These are phyloP conservation scores for Boletellus emodensis DNA, from an alignment of 768 basidiomycete species.

Conservation along the genomic window DNA sequence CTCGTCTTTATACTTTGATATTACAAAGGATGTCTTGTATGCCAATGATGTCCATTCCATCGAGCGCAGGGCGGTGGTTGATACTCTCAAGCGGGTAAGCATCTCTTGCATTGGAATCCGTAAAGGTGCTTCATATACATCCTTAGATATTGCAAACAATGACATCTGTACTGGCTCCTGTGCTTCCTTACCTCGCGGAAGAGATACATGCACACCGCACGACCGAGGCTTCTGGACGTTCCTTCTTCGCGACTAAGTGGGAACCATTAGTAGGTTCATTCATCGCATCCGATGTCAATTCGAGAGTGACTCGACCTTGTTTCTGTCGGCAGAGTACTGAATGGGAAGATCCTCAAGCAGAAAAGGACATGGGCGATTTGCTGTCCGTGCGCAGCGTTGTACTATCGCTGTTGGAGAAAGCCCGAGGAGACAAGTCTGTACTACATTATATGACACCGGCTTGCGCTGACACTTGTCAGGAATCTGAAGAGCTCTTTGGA, in stretches of 20 bases:
- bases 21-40: constrained; percentile 87
- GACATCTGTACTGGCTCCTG: constrained; percentile 72
- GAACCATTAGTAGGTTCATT: constrained; percentile 50
- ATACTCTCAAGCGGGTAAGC: constrained; percentile 67
- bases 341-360: constrained; percentile 60
- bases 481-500: constrained; percentile 73
- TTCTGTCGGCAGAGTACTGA: constrained; percentile 39
- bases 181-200: constrained; percentile 88
- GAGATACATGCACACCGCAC: constrained; percentile 56
- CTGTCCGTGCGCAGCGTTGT: constrained; percentile 59
- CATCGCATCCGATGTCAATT: not conserved
- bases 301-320: not conserved
- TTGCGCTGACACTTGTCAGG: constrained; percentile 35
- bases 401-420: constrained; percentile 68
- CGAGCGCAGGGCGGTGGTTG: constrained; percentile 61
- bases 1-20: constrained; percentile 89
- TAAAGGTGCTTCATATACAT: not conserved
- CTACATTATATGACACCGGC: not conserved
- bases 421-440: constrained; percentile 67
- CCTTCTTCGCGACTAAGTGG: constrained; percentile 77
- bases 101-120: not conserved
- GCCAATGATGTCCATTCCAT: constrained; percentile 50
- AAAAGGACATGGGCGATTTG: constrained; percentile 59
- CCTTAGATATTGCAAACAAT: constrained; percentile 62
- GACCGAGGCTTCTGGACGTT: constrained; percentile 30